Base-by-base conservation (phyloP, 768 basidiomycete species). In the Xerocomellus chrysenteron region DNA sequence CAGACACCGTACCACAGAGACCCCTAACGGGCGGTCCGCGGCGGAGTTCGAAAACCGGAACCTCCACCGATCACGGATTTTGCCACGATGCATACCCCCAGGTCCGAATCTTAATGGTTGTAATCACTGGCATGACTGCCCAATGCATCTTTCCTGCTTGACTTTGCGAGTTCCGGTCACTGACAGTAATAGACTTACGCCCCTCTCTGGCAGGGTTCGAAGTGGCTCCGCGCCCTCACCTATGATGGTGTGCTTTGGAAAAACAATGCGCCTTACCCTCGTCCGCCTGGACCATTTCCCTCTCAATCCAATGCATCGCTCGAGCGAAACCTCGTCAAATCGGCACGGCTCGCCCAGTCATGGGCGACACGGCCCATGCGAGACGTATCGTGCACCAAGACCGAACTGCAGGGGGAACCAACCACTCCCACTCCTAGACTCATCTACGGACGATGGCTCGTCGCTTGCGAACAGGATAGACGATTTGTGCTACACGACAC, bases 371-470 rank as follows among this genome's bases (percentile, higher is more conserved):
- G 26, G 0, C 21, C 47, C 0, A 43, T 60, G 21, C 39, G 49
- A 12, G 41, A 13, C 1, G 1, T 40, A 13, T 50, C 52, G 2
- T 14, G 10, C 5, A 2, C 13, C 4, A 40, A 1, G 5, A 35
- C 59, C 50, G 1, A 19, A 19, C 4, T 21, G n/a, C 5, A 42
- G 3, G 19, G 13, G 2, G 4, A 17, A 4, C 0, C 9, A 33
- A 28, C 21, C 21, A 21, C 21, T 21, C 21, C 28, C 28, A 5
- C 5, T 12, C 17, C 7, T 36, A n/a, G n/a, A 21, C 28, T 50
- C 5, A 24, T 60, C 49, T 37, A 11, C 9, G 59, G 59, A 33
- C 43, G 55, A n/a, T 60, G 59, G 58, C 1, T 60, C 4, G 4
- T 52, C 11, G 4, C 4, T 12, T 50, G 19, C 16, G 44, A 50